phyloP scores from a whole-genome alignment of 2,329 filamentous ascomycete genomes.

The Helminthosporium solani region DNA sequence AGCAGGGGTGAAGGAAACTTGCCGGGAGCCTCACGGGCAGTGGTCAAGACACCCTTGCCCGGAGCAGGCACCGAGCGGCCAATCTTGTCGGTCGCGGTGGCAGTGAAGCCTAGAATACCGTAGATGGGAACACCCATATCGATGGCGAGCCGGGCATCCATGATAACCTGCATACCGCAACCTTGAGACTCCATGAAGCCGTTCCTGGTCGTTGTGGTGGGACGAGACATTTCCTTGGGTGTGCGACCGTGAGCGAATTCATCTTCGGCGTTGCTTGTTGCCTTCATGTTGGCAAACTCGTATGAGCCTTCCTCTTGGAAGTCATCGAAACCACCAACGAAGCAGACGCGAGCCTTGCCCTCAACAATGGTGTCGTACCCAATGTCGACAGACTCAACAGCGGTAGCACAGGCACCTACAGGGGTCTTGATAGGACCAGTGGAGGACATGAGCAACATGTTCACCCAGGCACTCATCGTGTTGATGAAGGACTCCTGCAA shows the following conservation, averaged over 20 bases:
- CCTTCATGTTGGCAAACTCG: slow-evolving; percentile 99
- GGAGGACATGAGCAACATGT: slow-evolving; percentile 96
- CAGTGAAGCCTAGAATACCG: slow-evolving; percentile 87
- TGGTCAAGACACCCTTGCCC: slow-evolving; percentile 94
- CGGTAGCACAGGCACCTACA: slow-evolving; percentile 94
- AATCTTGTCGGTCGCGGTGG: slow-evolving; percentile 98
- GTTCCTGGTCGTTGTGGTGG: slow-evolving; percentile 92
- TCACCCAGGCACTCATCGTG: slow-evolving; percentile 99
- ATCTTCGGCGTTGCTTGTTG: slow-evolving; percentile 95
- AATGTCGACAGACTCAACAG: slow-evolving; percentile 95
- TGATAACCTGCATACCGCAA: slow-evolving; percentile 96
- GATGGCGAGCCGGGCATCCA: slow-evolving; percentile 92
- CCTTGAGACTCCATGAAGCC: slow-evolving; percentile 99
- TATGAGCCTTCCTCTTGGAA: slow-evolving; percentile 99
- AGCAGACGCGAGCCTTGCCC: slow-evolving; percentile 94
- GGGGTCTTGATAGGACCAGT: slow-evolving; percentile 98
- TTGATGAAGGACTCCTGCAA: slow-evolving; percentile 99
- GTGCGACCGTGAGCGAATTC: slow-evolving; percentile 95
- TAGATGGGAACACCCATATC: slow-evolving; percentile 99
- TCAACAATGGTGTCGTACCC: slow-evolving; percentile 98
- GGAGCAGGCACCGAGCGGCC: slow-evolving; percentile 95
- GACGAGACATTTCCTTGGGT: slow-evolving; percentile 95
- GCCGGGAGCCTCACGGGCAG: slow-evolving; percentile 83
- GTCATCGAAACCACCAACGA: slow-evolving; percentile 98
- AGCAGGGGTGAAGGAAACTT: slow-evolving; percentile 94